Base-by-base conservation (phyloP, 2,329 filamentous ascomycete species). In the Fusarium ramigenum region DNA sequence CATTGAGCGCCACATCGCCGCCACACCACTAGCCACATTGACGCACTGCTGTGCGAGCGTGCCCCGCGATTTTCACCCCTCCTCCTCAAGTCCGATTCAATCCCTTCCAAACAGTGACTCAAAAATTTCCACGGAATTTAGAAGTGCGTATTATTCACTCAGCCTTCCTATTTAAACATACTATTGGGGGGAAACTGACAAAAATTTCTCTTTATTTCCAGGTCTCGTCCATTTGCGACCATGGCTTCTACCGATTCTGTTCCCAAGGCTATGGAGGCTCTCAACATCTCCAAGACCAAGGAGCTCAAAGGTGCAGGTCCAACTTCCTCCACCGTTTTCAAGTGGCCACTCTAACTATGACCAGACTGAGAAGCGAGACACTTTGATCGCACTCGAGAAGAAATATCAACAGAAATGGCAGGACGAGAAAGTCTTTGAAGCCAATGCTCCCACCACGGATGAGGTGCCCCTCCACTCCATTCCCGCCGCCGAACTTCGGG, bases 361-460 rank as follows among this genome's bases (percentile, higher is more conserved):
- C 63, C 78, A 93, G 89, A 97, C 95, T 43, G 94, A 97, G 79
- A 97, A 97, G 85, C 88, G 95, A 81, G 94, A 97, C 79, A 89
- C 91, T 57, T 87, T 97, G 75, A 92, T 96, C 77, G 90, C 90
- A 37, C 89, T 92, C 78, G 96, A 98, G 86, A 97, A 96, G 85
- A 95, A 95, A 81, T 98, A 97, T 84, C 96, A 98, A 85, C 86
- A 91, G 80, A 87, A 92, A 89, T 84, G 83, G 83, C 77, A 81
- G 52, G 78, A 83, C 11, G 82, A 82, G 54, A 69, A 79, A 63
- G 86, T 97, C 76, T 99, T 98, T 88, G 89, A 98, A 83, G 88
- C 92, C 77, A 87, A 98, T 83, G 95, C 96, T 30, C 96, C 96
- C 39, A 91, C 93, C 25, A 90, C 91, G 59, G 84, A 88, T 72